Base-by-base conservation (phyloP, 345 rosid genomes). In the Populus nigra region DNA sequence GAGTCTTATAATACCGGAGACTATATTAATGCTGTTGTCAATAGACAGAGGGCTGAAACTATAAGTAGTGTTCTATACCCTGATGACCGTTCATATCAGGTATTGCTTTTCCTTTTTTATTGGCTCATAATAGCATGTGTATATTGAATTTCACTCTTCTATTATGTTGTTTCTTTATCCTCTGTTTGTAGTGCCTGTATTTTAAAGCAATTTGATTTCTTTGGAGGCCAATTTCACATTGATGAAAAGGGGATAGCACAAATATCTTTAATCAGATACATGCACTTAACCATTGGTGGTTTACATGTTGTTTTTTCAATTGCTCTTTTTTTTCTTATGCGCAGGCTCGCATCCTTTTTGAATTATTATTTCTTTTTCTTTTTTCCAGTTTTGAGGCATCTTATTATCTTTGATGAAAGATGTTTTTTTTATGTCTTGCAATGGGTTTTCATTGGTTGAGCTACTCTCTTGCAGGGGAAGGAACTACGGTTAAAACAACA, bases 401-500 rank as follows among this genome's bases (percentile, higher is more conserved):
- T n/a, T 36, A 41, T 73, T 59, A 9, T 61, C 55, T 38, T 16
- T 35, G 35, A 36, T 73, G 53, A 22, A 33, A 72, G 62, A 53
- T 36, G 18, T 55, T 0, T 38, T 36, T 25, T 36, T 39, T 70
- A 62, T 27, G 16, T 71, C 50, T 76, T 57, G 22, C 2, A 41
- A 41, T 72, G 18, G 22, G 13, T 73, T 65, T 18, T 75, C 47
- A 78, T 66, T 71, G 45, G 47, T 71, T 77, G 50, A 38, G 75
- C 59, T 77, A 53, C 47, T 63, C 49, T 78, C 47, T 80, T 72
- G 75, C 86, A 85, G 88, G 89, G 89, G 38, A 85, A 87, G 76
- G 89, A 87, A 77, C 78, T 87, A 66, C 85, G 89, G 67, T 53
- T 87, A 80, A 87, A 87, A 65, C 89, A 87, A 75, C 89, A 87